Conservation (phyloP, 495 filamentous ascomycete species). For the Aspergillus mulundensis region DNA sequence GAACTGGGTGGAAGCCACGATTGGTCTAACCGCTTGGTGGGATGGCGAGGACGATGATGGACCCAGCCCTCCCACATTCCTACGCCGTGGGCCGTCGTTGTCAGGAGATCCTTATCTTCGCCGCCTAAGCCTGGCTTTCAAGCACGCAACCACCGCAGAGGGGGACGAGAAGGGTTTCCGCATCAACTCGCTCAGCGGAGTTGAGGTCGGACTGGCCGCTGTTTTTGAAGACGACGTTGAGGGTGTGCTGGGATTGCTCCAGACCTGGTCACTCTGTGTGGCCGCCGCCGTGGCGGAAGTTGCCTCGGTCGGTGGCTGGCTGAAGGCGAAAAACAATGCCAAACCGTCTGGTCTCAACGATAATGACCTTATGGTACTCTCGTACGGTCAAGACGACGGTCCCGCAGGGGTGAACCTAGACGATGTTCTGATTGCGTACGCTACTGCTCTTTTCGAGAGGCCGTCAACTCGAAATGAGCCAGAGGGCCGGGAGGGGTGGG, state of each 20-base stretch:
- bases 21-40: slow-evolving; percentile 84
- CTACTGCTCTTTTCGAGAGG: slow-evolving; percentile 47
- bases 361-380: slow-evolving; percentile 60
- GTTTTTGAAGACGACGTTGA: slow-evolving; percentile 74
- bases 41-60: slow-evolving; percentile 62
- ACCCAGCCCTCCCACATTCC: slow-evolving; percentile 23
- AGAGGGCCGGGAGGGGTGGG: slow-evolving; percentile 67
- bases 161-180: slow-evolving; percentile 51
- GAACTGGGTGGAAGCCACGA: slow-evolving; percentile 84
- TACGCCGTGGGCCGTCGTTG: slow-evolving; percentile 23
- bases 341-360: slow-evolving; percentile 45
- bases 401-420: slow-evolving; percentile 50
- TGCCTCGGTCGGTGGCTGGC: slow-evolving; percentile 70
- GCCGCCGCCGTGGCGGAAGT: slow-evolving; percentile 76
- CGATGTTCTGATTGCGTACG: slow-evolving; percentile 69
- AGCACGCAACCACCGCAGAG: slow-evolving; percentile 41
- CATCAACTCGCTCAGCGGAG: slow-evolving; percentile 63
- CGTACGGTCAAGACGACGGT: slow-evolving; percentile 40
- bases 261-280: slow-evolving; percentile 72
- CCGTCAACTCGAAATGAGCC: slow-evolving; percentile 37
- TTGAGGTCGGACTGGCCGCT: slow-evolving; percentile 76
- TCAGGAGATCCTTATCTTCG: slow-evolving; percentile 49
- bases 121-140: slow-evolving; percentile 49
- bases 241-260: slow-evolving; percentile 66
- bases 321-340: slow-evolving; percentile 33